Evolutionary conservation across 306 rosid species (phyloP).

Genomic region (Prunus dulcis): DNA sequence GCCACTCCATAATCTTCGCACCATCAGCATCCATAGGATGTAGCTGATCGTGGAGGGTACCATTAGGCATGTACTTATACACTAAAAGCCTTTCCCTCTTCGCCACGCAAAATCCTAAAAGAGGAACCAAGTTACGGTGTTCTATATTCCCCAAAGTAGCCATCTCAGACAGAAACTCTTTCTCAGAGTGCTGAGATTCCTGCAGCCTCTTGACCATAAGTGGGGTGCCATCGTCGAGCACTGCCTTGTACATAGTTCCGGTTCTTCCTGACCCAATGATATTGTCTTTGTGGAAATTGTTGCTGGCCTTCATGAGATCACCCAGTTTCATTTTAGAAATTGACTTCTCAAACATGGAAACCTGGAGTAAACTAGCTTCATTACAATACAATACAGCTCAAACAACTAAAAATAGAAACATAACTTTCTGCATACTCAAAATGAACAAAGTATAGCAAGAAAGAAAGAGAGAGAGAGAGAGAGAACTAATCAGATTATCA

Average conservation of each 20-base stretch:
- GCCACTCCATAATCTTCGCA: slow-evolving; percentile 58
- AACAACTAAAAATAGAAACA: neutral
- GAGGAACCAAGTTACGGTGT: slow-evolving; percentile 83
- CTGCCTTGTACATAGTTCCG: slow-evolving; percentile 79
- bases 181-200: slow-evolving; percentile 80
- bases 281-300: slow-evolving; percentile 64
- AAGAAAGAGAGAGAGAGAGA: neutral
- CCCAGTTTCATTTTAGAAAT: slow-evolving; percentile 77
- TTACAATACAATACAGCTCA: slow-evolving; percentile 8
- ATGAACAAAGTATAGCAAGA: neutral
- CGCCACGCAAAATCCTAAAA: slow-evolving; percentile 80
- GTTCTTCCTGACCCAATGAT: slow-evolving; percentile 85
- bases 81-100: slow-evolving; percentile 87
- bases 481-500: neutral
- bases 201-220: slow-evolving; percentile 92
- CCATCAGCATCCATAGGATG: slow-evolving; percentile 46
- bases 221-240: slow-evolving; percentile 66
- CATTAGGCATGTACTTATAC: slow-evolving; percentile 71
- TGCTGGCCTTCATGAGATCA: slow-evolving; percentile 95
- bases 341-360: slow-evolving; percentile 81
- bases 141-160: slow-evolving; percentile 62
- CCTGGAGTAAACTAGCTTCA: slow-evolving; percentile 44
- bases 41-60: slow-evolving; percentile 71
- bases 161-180: slow-evolving; percentile 87
- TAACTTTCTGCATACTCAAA: neutral